A percentile compares a stretch with the other conserved stretches of the same genome.
These are phyloP conservation scores for Suaeda aralocaspica DNA, from an alignment of 148 eudicot genomes.

Conservation along the genomic window DNA sequence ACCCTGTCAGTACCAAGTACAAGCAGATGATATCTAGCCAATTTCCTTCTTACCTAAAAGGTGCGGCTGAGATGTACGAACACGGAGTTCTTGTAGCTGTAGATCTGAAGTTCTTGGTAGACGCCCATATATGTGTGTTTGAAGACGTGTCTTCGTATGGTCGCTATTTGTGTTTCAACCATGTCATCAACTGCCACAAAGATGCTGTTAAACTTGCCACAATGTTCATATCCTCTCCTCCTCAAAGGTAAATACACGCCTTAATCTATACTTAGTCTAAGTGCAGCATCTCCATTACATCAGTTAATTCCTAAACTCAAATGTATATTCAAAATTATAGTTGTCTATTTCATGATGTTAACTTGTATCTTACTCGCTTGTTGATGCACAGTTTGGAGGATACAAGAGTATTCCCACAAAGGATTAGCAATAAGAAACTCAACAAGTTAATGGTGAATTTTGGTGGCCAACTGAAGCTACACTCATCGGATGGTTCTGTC, in stretches of 20 bases:
- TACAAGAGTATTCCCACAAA: slow-evolving; percentile 28
- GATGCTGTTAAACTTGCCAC: slow-evolving; percentile 42
- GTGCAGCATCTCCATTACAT: too few relatives aligned
- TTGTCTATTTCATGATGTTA: neutral
- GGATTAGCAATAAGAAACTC: slow-evolving; percentile 54
- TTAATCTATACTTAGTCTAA: too few relatives aligned
- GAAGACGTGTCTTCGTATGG: slow-evolving; percentile 59
- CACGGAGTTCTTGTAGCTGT: slow-evolving; percentile 58
- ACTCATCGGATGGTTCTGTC: neutral
- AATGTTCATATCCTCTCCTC: slow-evolving; percentile 27
- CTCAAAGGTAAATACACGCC: slow-evolving; percentile 22
- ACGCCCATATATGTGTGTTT: slow-evolving; percentile 53
- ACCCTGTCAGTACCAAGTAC: neutral
- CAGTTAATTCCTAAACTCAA: too few relatives aligned
- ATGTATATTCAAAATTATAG: too few relatives aligned
- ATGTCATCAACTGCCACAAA: slow-evolving; percentile 36
- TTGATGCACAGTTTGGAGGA: slow-evolving; percentile 32
- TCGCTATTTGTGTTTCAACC: slow-evolving; percentile 60
- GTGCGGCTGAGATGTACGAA: slow-evolving; percentile 69
- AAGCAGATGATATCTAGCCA: neutral
- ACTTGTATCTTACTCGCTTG: neutral
- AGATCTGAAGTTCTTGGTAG: slow-evolving; percentile 49
- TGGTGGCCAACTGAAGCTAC: slow-evolving; percentile 14
- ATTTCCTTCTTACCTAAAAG: slow-evolving; percentile 44
- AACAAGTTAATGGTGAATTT: slow-evolving; percentile 43